Evolutionary conservation across 306 rosid species (phyloP), one percentile per base, ranked within the genome.

Genomic region (Cicer judaicum): DNA sequence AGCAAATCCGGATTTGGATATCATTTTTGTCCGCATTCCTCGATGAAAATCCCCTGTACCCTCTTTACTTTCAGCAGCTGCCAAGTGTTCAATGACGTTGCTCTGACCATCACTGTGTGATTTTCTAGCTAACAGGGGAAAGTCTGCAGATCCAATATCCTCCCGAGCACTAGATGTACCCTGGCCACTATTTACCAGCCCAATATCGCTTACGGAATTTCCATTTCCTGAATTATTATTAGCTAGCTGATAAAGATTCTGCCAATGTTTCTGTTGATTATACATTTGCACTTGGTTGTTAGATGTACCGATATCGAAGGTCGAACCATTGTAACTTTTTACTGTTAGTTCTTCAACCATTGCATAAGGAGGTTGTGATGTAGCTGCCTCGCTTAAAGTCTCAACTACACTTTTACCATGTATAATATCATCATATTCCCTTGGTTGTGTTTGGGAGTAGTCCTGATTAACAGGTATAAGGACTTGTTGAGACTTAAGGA

Each of bases 1-100:
- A 44, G 97, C 86, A 81, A 90, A 92, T n/a, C 97, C 93, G 7
- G 97, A 87, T 81, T 88, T 90, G 39, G 97, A 91, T 76, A 91
- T 72, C 12, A 91, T 88, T 84, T 91, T 93, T 48, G 97, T 93
- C 81, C 91, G 88, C 48, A 88, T 80, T 53, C 88, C 87, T 67
- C 87, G 85, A 43, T 44, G 88, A 74, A 77, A 39, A 77, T 81
- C 83, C 14, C 84, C 76, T 2, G 64, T 70, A 61, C 43, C 83
- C 78, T 79, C 90, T 84, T 80, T 85, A 66, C 77, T 87, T 72
- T 83, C 89, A 53, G 79, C 61, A 78, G 38, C 81, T 61, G 60
- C 77, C 79, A 82, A 70, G 73, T 86, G 88, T 75, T 86, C 90
- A 67, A 83, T 19, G 44, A 39, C 84, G 29, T 88, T 88, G 69